phyloP scores from a whole-genome alignment of 345 rosid species.

The Lagerstroemia speciosa region DNA sequence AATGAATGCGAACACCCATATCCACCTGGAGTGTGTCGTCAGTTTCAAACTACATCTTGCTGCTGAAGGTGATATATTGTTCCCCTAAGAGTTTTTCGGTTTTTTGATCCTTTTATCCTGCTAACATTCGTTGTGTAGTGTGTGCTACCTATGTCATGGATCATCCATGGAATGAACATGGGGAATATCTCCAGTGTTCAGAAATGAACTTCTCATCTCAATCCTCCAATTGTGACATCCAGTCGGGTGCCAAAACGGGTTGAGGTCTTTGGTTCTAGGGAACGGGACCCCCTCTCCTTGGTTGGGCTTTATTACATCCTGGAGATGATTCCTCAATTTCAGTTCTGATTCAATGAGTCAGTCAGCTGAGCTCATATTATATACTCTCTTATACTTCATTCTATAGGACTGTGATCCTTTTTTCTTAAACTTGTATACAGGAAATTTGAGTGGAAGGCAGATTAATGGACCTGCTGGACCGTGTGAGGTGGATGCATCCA shows the following conservation, averaged over 20 bases:
- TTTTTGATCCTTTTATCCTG: neutral
- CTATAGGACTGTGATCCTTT: constrained; percentile 19
- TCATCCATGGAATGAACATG: constrained; percentile 18
- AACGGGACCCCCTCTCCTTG: constrained; percentile 21
- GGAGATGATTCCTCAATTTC: constrained; percentile 29
- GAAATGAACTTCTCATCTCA: constrained; percentile 17
- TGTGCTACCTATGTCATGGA: constrained; percentile 10
- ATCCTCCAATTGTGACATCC: constrained; percentile 13
- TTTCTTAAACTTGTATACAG: constrained; percentile 37
- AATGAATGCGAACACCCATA: constrained; percentile 39
- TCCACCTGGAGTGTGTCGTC: constrained; percentile 37
- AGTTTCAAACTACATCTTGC: constrained; percentile 31
- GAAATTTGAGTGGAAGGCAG: constrained; percentile 33
- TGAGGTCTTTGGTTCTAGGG: constrained; percentile 19
- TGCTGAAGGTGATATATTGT: constrained; percentile 31
- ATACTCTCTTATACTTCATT: constrained; percentile 10
- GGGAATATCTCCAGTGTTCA: constrained; percentile 18
- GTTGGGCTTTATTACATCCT: constrained; percentile 21
- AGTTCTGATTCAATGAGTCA: constrained; percentile 39
- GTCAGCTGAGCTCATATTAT: constrained; percentile 18
- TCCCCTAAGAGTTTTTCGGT: constrained; percentile 10
- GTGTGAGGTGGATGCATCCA: constrained; percentile 29
- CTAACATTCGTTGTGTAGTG: constrained; percentile 6
- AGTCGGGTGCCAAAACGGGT: constrained; percentile 17
- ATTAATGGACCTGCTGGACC: constrained; percentile 49